These are phyloP conservation scores for Tetragonia tetragonoides DNA, from an alignment of 148 eudicot genomes.

Conservation along the genomic window DNA sequence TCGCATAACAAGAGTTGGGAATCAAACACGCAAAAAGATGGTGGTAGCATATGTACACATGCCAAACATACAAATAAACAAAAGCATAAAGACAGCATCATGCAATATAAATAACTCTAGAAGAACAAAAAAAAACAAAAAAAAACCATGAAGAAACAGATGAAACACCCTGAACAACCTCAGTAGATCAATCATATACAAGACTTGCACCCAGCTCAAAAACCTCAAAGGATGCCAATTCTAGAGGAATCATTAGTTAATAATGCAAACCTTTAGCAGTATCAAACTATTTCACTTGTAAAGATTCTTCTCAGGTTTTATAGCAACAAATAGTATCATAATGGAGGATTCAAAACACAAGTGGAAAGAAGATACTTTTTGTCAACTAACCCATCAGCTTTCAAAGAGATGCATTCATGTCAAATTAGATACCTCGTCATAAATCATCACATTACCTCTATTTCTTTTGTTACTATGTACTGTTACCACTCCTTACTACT, in stretches of 20 bases:
- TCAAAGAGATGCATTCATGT: not conserved
- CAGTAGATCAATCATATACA: not conserved
- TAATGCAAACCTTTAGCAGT: not conserved
- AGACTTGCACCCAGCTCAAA: not conserved
- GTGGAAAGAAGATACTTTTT: not conserved
- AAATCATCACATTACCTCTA: not conserved
- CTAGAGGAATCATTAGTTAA: not conserved
- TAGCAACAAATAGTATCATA: not conserved
- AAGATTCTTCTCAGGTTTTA: not conserved
- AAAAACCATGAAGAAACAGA: not conserved
- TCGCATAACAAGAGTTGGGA: constrained; percentile 9
- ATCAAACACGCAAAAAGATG: not conserved
- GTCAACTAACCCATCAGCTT: not conserved
- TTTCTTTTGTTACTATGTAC: no score
- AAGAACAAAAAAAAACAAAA: not conserved
- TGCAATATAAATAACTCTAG: not conserved
- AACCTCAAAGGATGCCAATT: not conserved
- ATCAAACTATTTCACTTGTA: not conserved
- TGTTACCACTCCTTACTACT: no score
- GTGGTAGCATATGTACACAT: not conserved
- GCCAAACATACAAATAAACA: not conserved
- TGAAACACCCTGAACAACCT: not conserved
- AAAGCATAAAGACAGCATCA: not conserved
- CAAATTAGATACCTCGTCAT: not conserved
- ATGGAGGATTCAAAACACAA: not conserved